Conservation (phyloP, 1,284 basidiomycete species). For the Ceraceosorus guamensis region DNA sequence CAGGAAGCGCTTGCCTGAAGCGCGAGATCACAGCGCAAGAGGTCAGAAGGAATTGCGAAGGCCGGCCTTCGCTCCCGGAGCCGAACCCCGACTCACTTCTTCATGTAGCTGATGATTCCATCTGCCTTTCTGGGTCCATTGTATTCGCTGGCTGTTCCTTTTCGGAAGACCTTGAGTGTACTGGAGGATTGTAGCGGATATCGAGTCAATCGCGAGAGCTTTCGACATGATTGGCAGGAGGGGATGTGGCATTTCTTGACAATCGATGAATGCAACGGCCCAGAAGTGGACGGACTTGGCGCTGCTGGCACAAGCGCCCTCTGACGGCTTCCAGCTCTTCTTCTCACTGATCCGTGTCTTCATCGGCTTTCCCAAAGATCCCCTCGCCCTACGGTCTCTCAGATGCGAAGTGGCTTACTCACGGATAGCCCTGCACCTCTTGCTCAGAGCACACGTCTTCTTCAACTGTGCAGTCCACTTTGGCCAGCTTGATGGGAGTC, state of each 20-base stretch:
- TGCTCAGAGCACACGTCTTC: conserved; percentile 52
- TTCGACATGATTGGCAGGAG: not conserved
- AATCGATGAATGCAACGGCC: no score
- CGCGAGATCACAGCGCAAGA: conserved; percentile 1
- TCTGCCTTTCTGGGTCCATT: conserved; percentile 84
- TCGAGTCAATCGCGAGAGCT: conserved; percentile 49
- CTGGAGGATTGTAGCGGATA: conserved; percentile 48
- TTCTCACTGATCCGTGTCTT: no score
- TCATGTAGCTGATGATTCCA: conserved; percentile 95
- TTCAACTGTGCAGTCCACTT: conserved; percentile 62
- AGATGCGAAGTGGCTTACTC: conserved; percentile 46
- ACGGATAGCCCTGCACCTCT: conserved; percentile 88
- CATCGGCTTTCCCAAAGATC: not conserved
- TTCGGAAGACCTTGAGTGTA: conserved; percentile 82
- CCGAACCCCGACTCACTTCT: conserved; percentile 63
- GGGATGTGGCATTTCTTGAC: not conserved
- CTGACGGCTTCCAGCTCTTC: no score
- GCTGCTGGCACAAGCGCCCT: no score
- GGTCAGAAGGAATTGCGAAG: not conserved
- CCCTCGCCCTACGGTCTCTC: not conserved
- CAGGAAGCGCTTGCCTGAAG: conserved; percentile 83
- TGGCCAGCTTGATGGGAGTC: conserved; percentile 72
- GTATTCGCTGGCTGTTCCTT: conserved; percentile 69
- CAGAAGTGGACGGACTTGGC: no score
- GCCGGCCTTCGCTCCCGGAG: no score